Evolutionary conservation across 768 basidiomycete species (phyloP).

Genomic region (Pulveroboletus ravenelii): DNA sequence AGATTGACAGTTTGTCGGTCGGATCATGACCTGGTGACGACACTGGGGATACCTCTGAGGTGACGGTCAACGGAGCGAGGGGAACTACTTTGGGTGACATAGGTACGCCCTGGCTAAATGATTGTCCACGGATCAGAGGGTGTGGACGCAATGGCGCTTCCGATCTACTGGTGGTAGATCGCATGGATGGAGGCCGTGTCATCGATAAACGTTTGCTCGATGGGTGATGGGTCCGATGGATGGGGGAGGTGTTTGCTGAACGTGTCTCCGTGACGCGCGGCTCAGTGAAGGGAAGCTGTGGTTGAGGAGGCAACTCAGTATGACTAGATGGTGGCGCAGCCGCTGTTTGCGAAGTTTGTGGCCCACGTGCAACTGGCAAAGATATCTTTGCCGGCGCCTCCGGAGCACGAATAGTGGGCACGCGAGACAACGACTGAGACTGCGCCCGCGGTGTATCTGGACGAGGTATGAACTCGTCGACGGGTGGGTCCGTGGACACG

Average conservation of each 20-base stretch:
- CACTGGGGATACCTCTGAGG: constrained; percentile 44
- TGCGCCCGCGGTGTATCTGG: constrained; percentile 31
- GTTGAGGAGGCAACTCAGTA: constrained; percentile 4
- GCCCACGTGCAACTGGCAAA: constrained; percentile 17
- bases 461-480: constrained; percentile 19
- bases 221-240: constrained; percentile 33
- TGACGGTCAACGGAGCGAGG: constrained; percentile 59
- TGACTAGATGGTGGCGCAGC: constrained; percentile 14
- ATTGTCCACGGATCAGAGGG: constrained; percentile 72
- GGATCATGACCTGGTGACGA: constrained; percentile 34
- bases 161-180: constrained; percentile 44
- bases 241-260: constrained; percentile 38
- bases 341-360: constrained; percentile 7
- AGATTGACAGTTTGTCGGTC: constrained; percentile 24
- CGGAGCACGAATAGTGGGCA: constrained; percentile 30
- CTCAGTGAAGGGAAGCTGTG: constrained; percentile 20
- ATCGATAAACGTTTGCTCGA: constrained; percentile 37
- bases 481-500: constrained; percentile 6
- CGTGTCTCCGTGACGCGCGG: constrained; percentile 27
- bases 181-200: constrained; percentile 60
- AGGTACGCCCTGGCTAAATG: constrained; percentile 43
- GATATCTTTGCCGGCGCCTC: constrained; percentile 18
- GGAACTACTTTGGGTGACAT: constrained; percentile 41
- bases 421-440: constrained; percentile 30
- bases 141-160: constrained; percentile 55